Evolutionary conservation across 2,329 filamentous ascomycete species (phyloP).

Genomic region (Alternaria sp.): DNA sequence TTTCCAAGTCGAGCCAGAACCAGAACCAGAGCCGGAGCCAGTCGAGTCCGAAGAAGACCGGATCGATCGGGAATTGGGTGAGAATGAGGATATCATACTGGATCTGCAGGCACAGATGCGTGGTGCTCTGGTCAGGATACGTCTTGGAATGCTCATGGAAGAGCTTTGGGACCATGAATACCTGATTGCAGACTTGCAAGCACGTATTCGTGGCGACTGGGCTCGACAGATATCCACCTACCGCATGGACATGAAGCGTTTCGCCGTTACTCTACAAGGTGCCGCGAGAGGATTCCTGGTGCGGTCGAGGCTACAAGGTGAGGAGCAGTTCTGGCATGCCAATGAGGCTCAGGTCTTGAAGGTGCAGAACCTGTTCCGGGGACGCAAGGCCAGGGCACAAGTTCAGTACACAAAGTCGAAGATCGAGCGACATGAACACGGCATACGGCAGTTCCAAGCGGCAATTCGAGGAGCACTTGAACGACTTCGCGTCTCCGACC

Average conservation of each 20-base stretch:
- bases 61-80: constrained; percentile 80
- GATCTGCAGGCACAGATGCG: constrained; percentile 89
- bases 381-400: constrained; percentile 63
- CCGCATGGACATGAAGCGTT: constrained; percentile 81
- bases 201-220: constrained; percentile 87
- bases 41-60: constrained; percentile 90
- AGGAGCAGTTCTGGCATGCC: constrained; percentile 73
- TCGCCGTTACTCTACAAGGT: constrained; percentile 83
- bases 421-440: constrained; percentile 56
- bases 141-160: constrained; percentile 85
- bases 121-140: constrained; percentile 80
- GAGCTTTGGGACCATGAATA: constrained; percentile 86
- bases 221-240: constrained; percentile 84
- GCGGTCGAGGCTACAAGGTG: constrained; percentile 68
- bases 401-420: constrained; percentile 58
- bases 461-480: constrained; percentile 62
- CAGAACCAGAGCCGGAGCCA: constrained; percentile 77
- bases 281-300: constrained; percentile 78
- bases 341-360: constrained; percentile 77
- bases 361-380: constrained; percentile 83
- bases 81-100: constrained; percentile 74
- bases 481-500: constrained; percentile 54
- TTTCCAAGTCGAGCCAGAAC: constrained; percentile 87
- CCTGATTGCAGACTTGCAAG: constrained; percentile 81
- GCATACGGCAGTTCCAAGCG: constrained; percentile 64